Conservation (phyloP, 139 green algal genomes). For the Micractinium sp. region DNA sequence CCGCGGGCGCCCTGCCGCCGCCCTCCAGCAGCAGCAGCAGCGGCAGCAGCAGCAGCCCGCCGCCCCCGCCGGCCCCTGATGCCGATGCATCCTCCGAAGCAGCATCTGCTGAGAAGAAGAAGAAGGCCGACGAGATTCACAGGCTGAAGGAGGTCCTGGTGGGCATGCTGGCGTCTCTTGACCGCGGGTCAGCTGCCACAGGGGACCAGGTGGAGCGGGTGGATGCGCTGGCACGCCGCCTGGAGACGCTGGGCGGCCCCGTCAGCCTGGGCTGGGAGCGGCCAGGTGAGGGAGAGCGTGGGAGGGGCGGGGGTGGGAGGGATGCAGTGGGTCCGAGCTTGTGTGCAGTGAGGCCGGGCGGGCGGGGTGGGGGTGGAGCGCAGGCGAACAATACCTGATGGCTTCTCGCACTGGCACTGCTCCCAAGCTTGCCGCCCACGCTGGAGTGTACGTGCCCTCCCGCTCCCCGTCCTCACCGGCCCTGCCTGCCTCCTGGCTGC, state of each 20-base stretch:
- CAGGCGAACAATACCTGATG: no score
- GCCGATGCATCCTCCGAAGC: no score
- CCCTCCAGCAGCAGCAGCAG: not conserved
- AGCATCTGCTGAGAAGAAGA: not conserved
- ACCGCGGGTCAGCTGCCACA: slow-evolving; percentile 60
- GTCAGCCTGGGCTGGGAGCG: slow-evolving; percentile 36
- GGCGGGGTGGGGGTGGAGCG: not conserved
- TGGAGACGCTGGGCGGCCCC: slow-evolving; percentile 41
- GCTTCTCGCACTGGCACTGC: no score
- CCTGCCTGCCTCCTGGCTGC: not conserved
- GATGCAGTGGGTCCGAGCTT: not conserved
- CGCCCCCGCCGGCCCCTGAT: no score
- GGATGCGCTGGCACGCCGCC: slow-evolving; percentile 23
- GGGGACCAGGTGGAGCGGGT: slow-evolving; percentile 43
- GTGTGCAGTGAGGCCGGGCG: not conserved
- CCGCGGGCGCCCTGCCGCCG: not conserved
- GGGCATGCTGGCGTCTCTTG: slow-evolving; percentile 53
- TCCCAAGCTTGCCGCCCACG: no score
- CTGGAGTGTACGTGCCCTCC: not conserved
- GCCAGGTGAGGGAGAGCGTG: slow-evolving; percentile 1
- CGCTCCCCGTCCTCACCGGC: not conserved
- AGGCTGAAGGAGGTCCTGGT: slow-evolving; percentile 50
- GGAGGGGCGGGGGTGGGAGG: not conserved
- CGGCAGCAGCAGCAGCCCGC: slow-evolving; percentile 8
- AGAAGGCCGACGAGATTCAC: not conserved